These are phyloP conservation scores for Alternaria sp. DNA, from an alignment of 2,329 filamentous ascomycete species.

Conservation along the genomic window DNA sequence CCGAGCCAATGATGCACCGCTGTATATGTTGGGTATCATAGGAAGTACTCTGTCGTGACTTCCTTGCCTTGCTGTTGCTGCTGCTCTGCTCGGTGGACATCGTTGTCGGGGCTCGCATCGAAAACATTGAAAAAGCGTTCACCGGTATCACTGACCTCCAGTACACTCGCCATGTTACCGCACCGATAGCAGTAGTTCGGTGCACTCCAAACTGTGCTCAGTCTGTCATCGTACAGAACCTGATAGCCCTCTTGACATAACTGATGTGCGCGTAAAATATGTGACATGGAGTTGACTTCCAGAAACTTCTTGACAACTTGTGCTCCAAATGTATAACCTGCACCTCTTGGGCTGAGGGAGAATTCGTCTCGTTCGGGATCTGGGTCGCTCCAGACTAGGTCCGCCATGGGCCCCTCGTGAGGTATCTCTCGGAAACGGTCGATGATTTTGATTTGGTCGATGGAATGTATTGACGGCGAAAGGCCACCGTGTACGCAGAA, in stretches of 20 bases:
- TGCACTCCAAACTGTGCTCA: constrained; percentile 93
- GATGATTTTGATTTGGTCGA: constrained; percentile 99
- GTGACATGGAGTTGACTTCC: constrained; percentile 95
- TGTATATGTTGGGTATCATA: constrained; percentile 55
- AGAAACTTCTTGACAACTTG: constrained; percentile 99
- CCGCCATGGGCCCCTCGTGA: constrained; percentile 99
- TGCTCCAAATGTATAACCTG: constrained; percentile 95
- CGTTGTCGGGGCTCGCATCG: constrained; percentile 94
- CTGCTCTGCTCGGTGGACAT: constrained; percentile 80
- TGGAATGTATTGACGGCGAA: constrained; percentile 82
- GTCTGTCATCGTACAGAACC: constrained; percentile 89
- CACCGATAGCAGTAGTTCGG: constrained; percentile 87
- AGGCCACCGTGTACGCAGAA: constrained; percentile 95
- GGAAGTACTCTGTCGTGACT: constrained; percentile 71
- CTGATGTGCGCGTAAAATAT: constrained; percentile 97
- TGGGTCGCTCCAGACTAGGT: constrained; percentile 97
- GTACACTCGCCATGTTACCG: constrained; percentile 94
- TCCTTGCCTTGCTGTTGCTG: constrained; percentile 78
- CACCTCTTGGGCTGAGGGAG: constrained; percentile 87
- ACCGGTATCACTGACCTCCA: constrained; percentile 92
- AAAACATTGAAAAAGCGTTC: constrained; percentile 98
- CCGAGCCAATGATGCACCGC: constrained; percentile 13
- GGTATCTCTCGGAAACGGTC: constrained; percentile 98
- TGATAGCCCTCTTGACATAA: constrained; percentile 98
- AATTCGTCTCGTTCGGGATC: constrained; percentile 98